These are phyloP conservation scores for Vitis rotundifolia DNA, from an alignment of 164 flowering plant genomes.

Conservation along the genomic window DNA sequence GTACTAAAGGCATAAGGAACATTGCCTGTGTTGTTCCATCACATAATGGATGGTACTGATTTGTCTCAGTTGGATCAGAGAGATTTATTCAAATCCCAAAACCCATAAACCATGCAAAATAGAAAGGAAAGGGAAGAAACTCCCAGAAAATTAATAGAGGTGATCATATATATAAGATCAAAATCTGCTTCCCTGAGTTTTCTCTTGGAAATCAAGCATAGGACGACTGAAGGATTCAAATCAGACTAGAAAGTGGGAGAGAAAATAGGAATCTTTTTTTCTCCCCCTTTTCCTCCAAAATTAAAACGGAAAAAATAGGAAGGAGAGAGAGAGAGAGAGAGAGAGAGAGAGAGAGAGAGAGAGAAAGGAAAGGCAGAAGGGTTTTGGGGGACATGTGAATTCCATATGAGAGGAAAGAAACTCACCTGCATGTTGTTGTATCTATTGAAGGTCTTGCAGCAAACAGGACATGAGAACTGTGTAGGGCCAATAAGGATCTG, in stretches of 20 bases:
- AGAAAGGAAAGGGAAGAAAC: neutral
- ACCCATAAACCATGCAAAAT: constrained; percentile 31
- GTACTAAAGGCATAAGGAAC: constrained; percentile 63
- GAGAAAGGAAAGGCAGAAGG: too few species aligned
- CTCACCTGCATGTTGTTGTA: constrained; percentile 81
- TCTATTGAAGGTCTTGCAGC: constrained; percentile 74
- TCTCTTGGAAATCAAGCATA: constrained; percentile 16
- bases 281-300: neutral
- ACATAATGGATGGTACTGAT: constrained; percentile 41
- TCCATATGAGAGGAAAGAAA: neutral
- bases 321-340: too few species aligned
- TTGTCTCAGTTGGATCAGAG: constrained; percentile 26
- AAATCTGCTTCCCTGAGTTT: constrained; percentile 4
- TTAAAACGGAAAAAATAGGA: neutral
- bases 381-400: too few species aligned
- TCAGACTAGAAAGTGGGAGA: constrained; percentile 6
- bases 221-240: constrained; percentile 9
- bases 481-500: constrained; percentile 81
- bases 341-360: too few species aligned
- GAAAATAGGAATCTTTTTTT: neutral
- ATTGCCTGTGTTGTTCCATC: constrained; percentile 72
- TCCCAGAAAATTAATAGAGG: constrained; percentile 1
- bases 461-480: constrained; percentile 77
- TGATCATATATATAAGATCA: neutral
- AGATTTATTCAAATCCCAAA: constrained; percentile 21